Base-by-base conservation (phyloP, 2,329 filamentous ascomycete genomes). In the Dendryphion nanum region DNA sequence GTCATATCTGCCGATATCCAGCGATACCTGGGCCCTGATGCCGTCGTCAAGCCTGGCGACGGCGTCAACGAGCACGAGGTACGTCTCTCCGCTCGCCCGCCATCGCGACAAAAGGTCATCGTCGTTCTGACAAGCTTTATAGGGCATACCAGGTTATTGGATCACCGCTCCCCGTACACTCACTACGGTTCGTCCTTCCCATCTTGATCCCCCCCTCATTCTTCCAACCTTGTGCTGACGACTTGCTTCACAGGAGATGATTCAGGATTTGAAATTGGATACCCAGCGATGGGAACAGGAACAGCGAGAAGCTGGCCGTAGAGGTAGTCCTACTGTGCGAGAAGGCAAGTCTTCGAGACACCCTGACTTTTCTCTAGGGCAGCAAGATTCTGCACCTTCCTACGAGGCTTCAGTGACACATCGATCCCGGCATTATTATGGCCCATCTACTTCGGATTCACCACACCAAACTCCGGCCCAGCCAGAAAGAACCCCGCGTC, bases 241-340 rank as follows among this genome's bases (percentile, higher is more conserved):
- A n/a, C n/a, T n/a, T 38, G 30, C 21, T 12, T 12, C 4, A 34
- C 30, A 64, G 72, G 68, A 71, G 55, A 75, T 75, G 72, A 70
- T 74, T 42, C 61, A 66, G 51, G 72, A 75, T 50, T 53, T 75
- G 54, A 69, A 68, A 48, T 51, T 64, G 57, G 71, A 74, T 42
- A 73, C 72, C 33, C 63, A 64, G 43, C 65, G 69, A 45, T 75
- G 71, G 71, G 59, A 63, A 36, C 53, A 53, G 26, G 56, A 55
- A 44, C 57, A 59, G 43, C 52, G 46, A 45, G 54, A 66, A 35
- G 47, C 53, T 53, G 63, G 61, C 58, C 61, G 70, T 67, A 70
- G 71, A 72, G 71, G 72, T 74, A 74, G 68, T 63, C 61, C 63
- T 61, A 61, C 61, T 47, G 51, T 55, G 56, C 57, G 56, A 53